Conservation (phyloP, 116 monocot species). For the Posidonia oceanica region DNA sequence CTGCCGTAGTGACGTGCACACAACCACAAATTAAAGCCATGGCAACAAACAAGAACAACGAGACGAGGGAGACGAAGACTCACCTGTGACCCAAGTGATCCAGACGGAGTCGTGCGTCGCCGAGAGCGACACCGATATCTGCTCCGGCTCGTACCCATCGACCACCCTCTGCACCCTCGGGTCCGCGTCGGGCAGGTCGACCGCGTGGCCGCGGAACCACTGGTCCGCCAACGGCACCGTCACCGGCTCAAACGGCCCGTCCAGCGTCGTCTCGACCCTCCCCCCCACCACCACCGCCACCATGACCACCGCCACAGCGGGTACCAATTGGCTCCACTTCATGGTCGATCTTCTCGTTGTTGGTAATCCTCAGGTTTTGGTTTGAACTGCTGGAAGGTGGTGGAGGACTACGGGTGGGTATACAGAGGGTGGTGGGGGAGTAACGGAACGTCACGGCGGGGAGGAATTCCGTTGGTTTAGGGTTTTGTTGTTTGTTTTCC, state of each 20-base stretch:
- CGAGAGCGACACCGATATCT: constrained; percentile 66
- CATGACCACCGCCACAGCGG: not conserved
- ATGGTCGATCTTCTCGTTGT: too few relatives aligned
- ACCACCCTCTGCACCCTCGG: constrained; percentile 43
- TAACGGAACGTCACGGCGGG: too few relatives aligned
- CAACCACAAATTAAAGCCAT: not conserved
- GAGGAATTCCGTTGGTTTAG: too few relatives aligned
- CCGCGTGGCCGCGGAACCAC: constrained; percentile 43
- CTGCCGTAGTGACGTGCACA: not conserved
- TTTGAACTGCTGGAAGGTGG: too few relatives aligned
- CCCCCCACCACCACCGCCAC: not conserved
- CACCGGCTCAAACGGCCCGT: constrained; percentile 67
- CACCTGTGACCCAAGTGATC: constrained; percentile 81
- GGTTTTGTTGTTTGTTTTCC: too few relatives aligned
- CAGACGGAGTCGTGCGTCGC: constrained; percentile 51
- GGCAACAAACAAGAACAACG: too few relatives aligned
- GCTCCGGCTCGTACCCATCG: constrained; percentile 58
- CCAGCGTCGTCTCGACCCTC: constrained; percentile 26
- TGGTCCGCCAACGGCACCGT: constrained; percentile 44
- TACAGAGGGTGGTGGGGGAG: too few relatives aligned
- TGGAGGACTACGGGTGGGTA: too few relatives aligned
- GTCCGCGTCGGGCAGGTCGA: constrained; percentile 61
- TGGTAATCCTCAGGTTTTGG: too few relatives aligned
- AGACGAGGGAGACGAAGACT: not conserved
- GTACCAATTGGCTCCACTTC: too few relatives aligned